Base-by-base conservation (phyloP, 2,329 filamentous ascomycete species). In the Celoporthe dispersa region DNA sequence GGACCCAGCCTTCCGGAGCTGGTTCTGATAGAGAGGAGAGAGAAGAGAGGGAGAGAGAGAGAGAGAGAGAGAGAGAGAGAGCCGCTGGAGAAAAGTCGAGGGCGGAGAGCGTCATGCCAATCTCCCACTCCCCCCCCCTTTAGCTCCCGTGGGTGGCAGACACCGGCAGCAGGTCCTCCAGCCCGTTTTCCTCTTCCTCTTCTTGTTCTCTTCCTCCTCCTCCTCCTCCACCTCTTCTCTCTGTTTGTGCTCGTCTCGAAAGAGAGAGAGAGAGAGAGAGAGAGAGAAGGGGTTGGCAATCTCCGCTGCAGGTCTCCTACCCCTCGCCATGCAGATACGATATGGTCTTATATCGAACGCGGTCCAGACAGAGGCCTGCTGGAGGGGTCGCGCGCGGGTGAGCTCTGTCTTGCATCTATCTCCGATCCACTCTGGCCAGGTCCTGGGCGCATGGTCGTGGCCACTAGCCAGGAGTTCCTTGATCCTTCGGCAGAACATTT, bases 401-500 rank as follows among this genome's bases (percentile, higher is more conserved):
- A 61, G 39, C 41, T 66, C 65, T 68, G 70, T 66, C 68, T 70
- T 68, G 68, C 68, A 67, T 67, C 65, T 64, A 48, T 71, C 53
- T 48, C 64, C 53, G 67, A 61, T 66, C 70, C 67, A 69, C 67
- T 64, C 37, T 69, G 37, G 70, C 62, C 62, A 66, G 51, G 64
- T 53, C 64, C 67, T 70, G 63, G 44, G 68, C 65, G 68, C 61
- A 71, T 48, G 70, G 68, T 64, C 48, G 68, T 59, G 61, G 55
- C 55, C 65, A 70, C 65, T 71, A 70, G 70, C 70, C 68, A 71
- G 70, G 70, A 70, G 64, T 70, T 71, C 70, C 70, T 64, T 72
- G 70, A 70, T 70, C 68, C 68, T 68, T 72, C 68, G 65, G 70
- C 68, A 72, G 63, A 70, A 68, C 70, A 64, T 68, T 63, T 67